These are phyloP conservation scores for Cyberlindnera veronae DNA, from an alignment of 805 yeast genomes.

Conservation along the genomic window DNA sequence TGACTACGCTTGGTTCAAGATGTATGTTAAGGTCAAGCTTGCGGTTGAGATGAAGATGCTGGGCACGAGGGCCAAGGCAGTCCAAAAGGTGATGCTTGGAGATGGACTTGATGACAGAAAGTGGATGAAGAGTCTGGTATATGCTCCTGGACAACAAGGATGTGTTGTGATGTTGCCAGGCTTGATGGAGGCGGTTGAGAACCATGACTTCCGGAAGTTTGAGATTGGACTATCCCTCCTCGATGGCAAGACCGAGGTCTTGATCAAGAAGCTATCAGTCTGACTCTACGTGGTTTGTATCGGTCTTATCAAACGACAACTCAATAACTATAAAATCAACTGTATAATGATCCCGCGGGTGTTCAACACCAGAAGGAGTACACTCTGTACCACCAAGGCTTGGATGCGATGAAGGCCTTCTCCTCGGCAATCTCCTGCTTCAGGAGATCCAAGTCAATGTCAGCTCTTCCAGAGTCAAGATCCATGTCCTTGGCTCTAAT, in stretches of 20 bases:
- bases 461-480: slow-evolving; percentile 60
- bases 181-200: slow-evolving; percentile 50
- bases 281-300: too few relatives aligned
- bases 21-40: slow-evolving; percentile 53
- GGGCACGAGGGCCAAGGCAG: slow-evolving; percentile 38
- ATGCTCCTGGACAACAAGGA: slow-evolving; percentile 55
- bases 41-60: slow-evolving; percentile 54
- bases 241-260: slow-evolving; percentile 1
- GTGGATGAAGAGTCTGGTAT: slow-evolving; percentile 64
- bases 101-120: slow-evolving; percentile 46
- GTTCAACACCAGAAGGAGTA: slow-evolving; percentile 52
- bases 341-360: too few relatives aligned
- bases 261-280: slow-evolving; percentile 12
- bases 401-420: slow-evolving; percentile 43
- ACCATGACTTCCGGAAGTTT: slow-evolving; percentile 37
- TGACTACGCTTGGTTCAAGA: slow-evolving; percentile 79
- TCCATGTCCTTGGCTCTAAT: slow-evolving; percentile 49
- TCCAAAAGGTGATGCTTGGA: slow-evolving; percentile 32
- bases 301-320: too few relatives aligned
- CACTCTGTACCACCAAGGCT: slow-evolving; percentile 42
- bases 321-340: too few relatives aligned
- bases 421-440: slow-evolving; percentile 55
- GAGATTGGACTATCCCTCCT: slow-evolving; percentile 12
- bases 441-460: slow-evolving; percentile 51
- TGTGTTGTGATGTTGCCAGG: slow-evolving; percentile 57